Evolutionary conservation across 2,329 filamentous ascomycete genomes (phyloP).

Genomic region (Periconia sp.): DNA sequence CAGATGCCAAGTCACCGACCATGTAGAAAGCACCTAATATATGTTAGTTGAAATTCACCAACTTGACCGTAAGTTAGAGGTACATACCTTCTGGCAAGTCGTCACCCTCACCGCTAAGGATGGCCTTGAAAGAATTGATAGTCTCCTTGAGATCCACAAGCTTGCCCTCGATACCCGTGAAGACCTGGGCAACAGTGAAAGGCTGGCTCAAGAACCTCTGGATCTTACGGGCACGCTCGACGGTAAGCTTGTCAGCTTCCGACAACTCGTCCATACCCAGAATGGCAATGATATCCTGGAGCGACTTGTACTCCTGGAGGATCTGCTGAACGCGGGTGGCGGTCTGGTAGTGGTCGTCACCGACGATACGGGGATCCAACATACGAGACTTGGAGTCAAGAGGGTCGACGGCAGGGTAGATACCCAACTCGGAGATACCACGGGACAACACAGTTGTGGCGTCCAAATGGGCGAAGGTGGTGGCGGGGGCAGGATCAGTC

Average conservation of each 20-base stretch:
- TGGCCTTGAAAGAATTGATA: slow-evolving; percentile 96
- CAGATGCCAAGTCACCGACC: slow-evolving; percentile 95
- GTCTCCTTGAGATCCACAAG: slow-evolving; percentile 99
- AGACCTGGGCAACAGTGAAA: slow-evolving; percentile 88
- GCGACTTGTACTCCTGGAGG: slow-evolving; percentile 99
- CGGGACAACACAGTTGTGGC: slow-evolving; percentile 99
- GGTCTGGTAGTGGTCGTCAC: slow-evolving; percentile 95
- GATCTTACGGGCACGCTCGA: slow-evolving; percentile 99
- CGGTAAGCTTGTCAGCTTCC: slow-evolving; percentile 98
- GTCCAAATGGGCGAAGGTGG: slow-evolving; percentile 99
- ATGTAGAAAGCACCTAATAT: slow-evolving; percentile 81
- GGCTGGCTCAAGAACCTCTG: slow-evolving; percentile 99
- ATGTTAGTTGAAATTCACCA: slow-evolving; percentile 39
- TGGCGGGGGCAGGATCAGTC: slow-evolving; percentile 99
- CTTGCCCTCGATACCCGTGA: slow-evolving; percentile 94
- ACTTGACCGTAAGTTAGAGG: slow-evolving; percentile 1
- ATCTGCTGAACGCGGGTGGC: slow-evolving; percentile 98
- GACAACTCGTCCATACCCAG: slow-evolving; percentile 99
- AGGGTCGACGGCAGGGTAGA: slow-evolving; percentile 99
- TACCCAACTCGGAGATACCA: slow-evolving; percentile 99
- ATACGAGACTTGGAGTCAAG: slow-evolving; percentile 99
- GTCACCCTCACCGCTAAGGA: slow-evolving; percentile 93
- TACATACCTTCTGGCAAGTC: slow-evolving; percentile 85
- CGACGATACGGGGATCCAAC: slow-evolving; percentile 98
- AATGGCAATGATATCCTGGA: slow-evolving; percentile 99